Conservation (phyloP, 768 basidiomycete species). For the Rhizopogon rudus region DNA sequence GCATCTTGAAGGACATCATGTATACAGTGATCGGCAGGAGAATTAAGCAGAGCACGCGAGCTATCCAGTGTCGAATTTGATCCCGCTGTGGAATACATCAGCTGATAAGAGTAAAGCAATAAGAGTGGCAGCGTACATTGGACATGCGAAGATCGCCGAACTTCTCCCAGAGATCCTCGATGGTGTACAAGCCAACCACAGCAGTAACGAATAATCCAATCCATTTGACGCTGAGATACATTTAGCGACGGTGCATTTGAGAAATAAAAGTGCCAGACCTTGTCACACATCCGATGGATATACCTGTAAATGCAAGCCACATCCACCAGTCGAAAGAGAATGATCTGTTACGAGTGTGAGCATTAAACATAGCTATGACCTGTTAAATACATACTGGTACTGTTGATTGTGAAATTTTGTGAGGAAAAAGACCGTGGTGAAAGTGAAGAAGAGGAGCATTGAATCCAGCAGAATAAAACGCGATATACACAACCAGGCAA, state of each 20-base stretch:
- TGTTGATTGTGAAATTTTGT: constrained; percentile 98
- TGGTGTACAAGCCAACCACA: constrained; percentile 91
- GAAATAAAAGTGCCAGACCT: constrained; percentile 43
- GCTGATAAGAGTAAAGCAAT: not conserved
- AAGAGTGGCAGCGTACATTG: constrained; percentile 47
- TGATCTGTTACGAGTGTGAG: constrained; percentile 44
- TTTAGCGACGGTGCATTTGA: not conserved
- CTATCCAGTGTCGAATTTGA: constrained; percentile 88
- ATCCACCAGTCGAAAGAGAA: constrained; percentile 98
- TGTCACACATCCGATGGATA: constrained; percentile 92
- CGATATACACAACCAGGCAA: constrained; percentile 95
- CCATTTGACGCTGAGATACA: constrained; percentile 76
- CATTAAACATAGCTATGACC: not conserved
- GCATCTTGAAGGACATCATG: constrained; percentile 92
- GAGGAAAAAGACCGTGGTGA: constrained; percentile 91
- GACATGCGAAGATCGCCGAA: constrained; percentile 95
- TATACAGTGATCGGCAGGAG: constrained; percentile 89
- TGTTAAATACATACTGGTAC: constrained; percentile 60
- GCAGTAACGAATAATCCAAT: constrained; percentile 94
- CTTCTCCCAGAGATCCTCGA: constrained; percentile 98
- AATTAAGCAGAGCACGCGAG: constrained; percentile 82
- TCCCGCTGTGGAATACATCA: constrained; percentile 51
- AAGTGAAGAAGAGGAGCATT: constrained; percentile 98
- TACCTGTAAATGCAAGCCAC: constrained; percentile 91
- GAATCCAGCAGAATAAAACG: constrained; percentile 97